Evolutionary conservation across 805 yeast genomes (phyloP).

Genomic region (Wickerhamiella galacta): DNA sequence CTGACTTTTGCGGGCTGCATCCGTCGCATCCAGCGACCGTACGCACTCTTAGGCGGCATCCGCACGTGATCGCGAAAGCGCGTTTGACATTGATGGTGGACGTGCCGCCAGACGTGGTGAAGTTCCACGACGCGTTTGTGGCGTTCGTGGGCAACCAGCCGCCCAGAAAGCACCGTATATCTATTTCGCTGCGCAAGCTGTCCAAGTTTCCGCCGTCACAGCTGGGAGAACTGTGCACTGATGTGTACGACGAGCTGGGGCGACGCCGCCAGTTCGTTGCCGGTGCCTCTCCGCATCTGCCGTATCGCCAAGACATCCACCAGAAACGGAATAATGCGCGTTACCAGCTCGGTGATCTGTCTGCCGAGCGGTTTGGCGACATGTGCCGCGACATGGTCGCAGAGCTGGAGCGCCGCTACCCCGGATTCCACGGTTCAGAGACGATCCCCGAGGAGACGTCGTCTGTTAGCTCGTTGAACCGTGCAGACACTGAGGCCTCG

Average conservation of each 20-base stretch:
- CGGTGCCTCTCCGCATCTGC: constrained; percentile 34
- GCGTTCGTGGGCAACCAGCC: constrained; percentile 5
- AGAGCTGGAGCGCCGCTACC: constrained; percentile 67
- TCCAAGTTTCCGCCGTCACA: constrained; percentile 42
- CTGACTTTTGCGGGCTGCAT: too few relatives aligned
- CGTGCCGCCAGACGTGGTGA: constrained; percentile 6
- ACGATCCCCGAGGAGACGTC: neutral
- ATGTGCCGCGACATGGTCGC: constrained; percentile 74
- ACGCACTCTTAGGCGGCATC: too few relatives aligned
- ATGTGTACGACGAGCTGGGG: constrained; percentile 81
- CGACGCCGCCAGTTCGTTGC: constrained; percentile 41
- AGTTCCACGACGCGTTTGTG: constrained; percentile 2
- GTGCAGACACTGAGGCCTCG: too few relatives aligned
- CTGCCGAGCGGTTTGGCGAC: constrained; percentile 70
- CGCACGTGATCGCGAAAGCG: too few relatives aligned
- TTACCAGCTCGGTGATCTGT: constrained; percentile 71
- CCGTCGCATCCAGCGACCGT: too few relatives aligned
- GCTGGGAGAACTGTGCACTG: constrained; percentile 80
- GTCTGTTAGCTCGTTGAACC: too few relatives aligned
- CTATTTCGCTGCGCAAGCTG: constrained; percentile 40
- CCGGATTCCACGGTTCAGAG: constrained; percentile 22
- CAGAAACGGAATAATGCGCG: constrained; percentile 93
- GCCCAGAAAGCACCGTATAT: constrained; percentile 6
- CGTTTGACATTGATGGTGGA: too few relatives aligned
- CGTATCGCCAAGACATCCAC: constrained; percentile 62